These are phyloP conservation scores for Xylogone sp. DNA, from an alignment of 2,329 filamentous ascomycete genomes.

Conservation along the genomic window DNA sequence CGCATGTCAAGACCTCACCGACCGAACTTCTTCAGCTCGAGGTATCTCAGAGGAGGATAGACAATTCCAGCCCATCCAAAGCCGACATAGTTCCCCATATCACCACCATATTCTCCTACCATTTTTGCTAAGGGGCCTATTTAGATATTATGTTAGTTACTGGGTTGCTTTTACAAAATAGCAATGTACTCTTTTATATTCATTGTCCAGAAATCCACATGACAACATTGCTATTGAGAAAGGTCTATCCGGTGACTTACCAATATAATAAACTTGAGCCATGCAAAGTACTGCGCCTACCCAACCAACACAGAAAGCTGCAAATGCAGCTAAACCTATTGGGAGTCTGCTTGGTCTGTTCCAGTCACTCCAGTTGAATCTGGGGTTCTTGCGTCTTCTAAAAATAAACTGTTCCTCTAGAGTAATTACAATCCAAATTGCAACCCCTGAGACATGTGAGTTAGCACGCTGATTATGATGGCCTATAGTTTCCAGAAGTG, in stretches of 20 bases:
- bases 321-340: slow-evolving; percentile 56
- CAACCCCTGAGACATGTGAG: slow-evolving; percentile 36
- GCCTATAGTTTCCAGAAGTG: too few species aligned
- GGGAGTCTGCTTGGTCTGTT: slow-evolving; percentile 55
- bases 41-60: slow-evolving; percentile 39
- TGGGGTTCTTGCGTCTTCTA: slow-evolving; percentile 33
- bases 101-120: slow-evolving; percentile 41
- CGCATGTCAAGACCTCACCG: slow-evolving; percentile 10
- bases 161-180: too few species aligned
- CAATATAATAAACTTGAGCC: slow-evolving; percentile 65
- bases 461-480: not conserved
- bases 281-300: slow-evolving; percentile 62
- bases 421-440: slow-evolving; percentile 60
- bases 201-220: too few species aligned
- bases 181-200: too few species aligned
- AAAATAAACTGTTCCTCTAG: slow-evolving; percentile 62
- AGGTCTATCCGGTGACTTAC: slow-evolving; percentile 20
- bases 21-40: slow-evolving; percentile 28
- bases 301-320: slow-evolving; percentile 63
- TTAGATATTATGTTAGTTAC: not conserved
- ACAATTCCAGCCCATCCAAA: slow-evolving; percentile 56
- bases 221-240: too few species aligned
- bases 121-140: slow-evolving; percentile 55
- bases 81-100: slow-evolving; percentile 39
- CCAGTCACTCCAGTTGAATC: slow-evolving; percentile 60